Base-by-base conservation (phyloP, 179 eudicot genomes). In the Spergularia azorica region DNA sequence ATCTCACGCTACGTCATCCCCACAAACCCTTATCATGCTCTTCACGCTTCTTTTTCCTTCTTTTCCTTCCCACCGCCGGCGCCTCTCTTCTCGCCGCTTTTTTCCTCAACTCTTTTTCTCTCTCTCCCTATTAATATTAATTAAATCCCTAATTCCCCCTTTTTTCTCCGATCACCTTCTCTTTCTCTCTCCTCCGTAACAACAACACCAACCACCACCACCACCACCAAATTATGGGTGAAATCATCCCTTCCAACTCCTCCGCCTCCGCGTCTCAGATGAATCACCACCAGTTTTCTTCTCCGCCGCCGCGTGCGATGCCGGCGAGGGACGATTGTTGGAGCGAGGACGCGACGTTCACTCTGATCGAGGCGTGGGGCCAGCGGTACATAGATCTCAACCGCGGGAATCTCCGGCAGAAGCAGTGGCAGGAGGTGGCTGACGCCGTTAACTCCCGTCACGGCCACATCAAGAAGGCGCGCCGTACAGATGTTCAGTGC, bases 371-470 rank as follows among this genome's bases (percentile, higher is more conserved):
- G 2, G 87, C 89, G 3, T 90, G 94, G 94, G 94, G 94, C 0
- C 78, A 70, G 38, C 79, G 87, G 0, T 84, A 79, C 61, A 32
- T 90, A 5, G 86, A 87, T 32, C 83, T 87, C 7, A 88, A 87
- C 69, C 85, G 89, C 0, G 94, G 89, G 0, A 87, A 87, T 46
- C 89, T 88, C 60, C 74, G 88, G 1, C 88, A 87, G 78, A 83
- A 87, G 63, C 87, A 88, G 67, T 90, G 90, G 94, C 85, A 87
- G 74, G 87, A 88, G 63, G 94, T 90, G 2, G 90, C 92, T 1
- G 88, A 84, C 14, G 39, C 85, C 41, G 94, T 90, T 52, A 90
- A 90, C 76, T 68, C 68, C 2, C 80, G 79, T 20, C 90, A 89
- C 67, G 88, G 86, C 36, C 90, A 85, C 16, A 72, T 62, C 65